phyloP scores from a whole-genome alignment of 2,329 filamentous ascomycete species.

The Xylaria sp. region DNA sequence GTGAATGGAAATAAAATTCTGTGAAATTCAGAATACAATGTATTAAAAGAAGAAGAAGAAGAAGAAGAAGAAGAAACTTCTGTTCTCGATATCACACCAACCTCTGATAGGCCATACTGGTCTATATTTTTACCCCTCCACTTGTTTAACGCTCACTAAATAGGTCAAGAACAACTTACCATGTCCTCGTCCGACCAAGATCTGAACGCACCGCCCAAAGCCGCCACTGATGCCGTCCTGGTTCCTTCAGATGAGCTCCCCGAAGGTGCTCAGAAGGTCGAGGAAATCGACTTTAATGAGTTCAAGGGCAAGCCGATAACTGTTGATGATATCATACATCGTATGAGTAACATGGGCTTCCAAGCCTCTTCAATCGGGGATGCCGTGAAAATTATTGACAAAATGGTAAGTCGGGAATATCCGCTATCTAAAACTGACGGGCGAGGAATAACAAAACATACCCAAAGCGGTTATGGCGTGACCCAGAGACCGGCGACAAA shows the following conservation, averaged over 20 bases:
- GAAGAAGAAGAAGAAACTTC: too few species aligned
- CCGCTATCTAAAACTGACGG: slow-evolving; percentile 23
- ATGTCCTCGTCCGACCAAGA: slow-evolving; percentile 35
- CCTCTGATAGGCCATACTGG: too few species aligned
- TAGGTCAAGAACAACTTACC: slow-evolving; percentile 2
- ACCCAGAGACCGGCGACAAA: slow-evolving; percentile 76
- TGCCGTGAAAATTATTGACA: slow-evolving; percentile 89
- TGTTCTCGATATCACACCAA: too few species aligned
- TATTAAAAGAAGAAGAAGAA: too few species aligned
- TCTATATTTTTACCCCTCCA: not conserved
- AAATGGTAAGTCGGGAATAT: slow-evolving; percentile 71
- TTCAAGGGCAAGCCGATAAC: slow-evolving; percentile 77
- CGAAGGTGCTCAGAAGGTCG: slow-evolving; percentile 76
- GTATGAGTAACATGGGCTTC: slow-evolving; percentile 87
- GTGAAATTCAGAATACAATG: too few species aligned
- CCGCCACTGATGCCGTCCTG: slow-evolving; percentile 80
- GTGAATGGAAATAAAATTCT: not conserved
- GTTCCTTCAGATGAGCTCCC: slow-evolving; percentile 84
- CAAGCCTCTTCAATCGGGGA: slow-evolving; percentile 76
- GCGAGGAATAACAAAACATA: slow-evolving; percentile 30
- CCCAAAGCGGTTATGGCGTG: slow-evolving; percentile 72
- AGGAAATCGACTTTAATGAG: slow-evolving; percentile 91
- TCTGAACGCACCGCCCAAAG: slow-evolving; percentile 58
- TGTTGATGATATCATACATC: slow-evolving; percentile 80
- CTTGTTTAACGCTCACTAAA: not conserved